phyloP scores from a whole-genome alignment of 495 filamentous ascomycete genomes.

The Penicillium goetzii region DNA sequence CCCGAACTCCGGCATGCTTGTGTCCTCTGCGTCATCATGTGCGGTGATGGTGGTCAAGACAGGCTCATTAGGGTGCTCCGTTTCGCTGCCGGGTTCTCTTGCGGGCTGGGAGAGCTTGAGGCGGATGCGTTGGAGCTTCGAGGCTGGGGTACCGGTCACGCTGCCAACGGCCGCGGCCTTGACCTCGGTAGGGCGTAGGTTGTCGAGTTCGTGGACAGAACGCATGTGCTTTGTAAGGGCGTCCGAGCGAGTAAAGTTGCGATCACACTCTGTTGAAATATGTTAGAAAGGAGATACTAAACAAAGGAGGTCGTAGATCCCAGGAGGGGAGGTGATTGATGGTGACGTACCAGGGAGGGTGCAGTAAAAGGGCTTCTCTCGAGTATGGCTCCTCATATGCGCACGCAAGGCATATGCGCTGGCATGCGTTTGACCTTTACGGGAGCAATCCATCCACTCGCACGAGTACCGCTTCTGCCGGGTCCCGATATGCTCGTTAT shows the following conservation, averaged over 20 bases:
- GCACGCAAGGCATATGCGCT: constrained; percentile 94
- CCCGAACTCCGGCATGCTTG: constrained; percentile 45
- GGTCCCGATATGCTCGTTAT: constrained; percentile 87
- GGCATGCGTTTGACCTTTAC: constrained; percentile 88
- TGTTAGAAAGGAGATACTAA: neutral
- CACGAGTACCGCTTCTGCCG: constrained; percentile 87
- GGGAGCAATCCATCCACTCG: constrained; percentile 87
- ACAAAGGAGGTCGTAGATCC: neutral
- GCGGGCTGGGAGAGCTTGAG: constrained; percentile 62
- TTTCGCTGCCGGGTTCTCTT: constrained; percentile 46
- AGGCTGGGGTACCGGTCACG: constrained; percentile 49
- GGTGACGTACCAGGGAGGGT: constrained; percentile 75
- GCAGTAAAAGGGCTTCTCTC: constrained; percentile 98
- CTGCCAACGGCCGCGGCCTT: constrained; percentile 52
- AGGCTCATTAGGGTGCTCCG: constrained; percentile 56
- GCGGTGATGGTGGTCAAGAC: constrained; percentile 48
- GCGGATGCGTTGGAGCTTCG: constrained; percentile 66
- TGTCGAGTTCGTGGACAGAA: constrained; percentile 97
- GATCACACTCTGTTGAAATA: constrained; percentile 82
- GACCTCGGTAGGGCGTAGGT: constrained; percentile 83
- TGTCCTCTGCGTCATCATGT: constrained; percentile 49
- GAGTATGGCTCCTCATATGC: constrained; percentile 96
- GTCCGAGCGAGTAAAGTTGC: constrained; percentile 95
- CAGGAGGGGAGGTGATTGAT: neutral
- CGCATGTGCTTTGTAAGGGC: constrained; percentile 98